Conservation (phyloP, 2,329 filamentous ascomycete species). For the Colletotrichum abscissum region DNA sequence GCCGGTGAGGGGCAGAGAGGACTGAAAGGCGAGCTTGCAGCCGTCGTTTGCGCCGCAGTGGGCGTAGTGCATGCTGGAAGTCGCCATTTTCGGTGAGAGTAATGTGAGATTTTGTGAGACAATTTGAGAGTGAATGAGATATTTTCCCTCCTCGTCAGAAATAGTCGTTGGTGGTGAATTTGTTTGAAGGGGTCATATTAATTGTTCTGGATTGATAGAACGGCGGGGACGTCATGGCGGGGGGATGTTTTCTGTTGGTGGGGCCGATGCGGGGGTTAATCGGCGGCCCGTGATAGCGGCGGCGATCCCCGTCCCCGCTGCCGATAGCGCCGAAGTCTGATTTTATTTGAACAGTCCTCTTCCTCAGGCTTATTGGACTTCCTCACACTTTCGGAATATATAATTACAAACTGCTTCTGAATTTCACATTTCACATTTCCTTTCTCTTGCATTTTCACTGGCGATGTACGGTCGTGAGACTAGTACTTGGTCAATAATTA, state of each 20-base stretch:
- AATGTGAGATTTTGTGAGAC: background rate
- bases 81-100: background rate
- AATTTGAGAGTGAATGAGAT: background rate
- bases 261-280: constrained; percentile 10
- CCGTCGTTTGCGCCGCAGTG: constrained; percentile 45
- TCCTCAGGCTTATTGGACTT: background rate
- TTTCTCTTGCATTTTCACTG: too few relatives aligned
- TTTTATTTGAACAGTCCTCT: background rate
- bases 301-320: constrained; percentile 9
- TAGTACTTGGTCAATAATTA: background rate
- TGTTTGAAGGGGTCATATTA: background rate
- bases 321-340: background rate
- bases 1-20: constrained; percentile 44
- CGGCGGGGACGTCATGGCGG: constrained; percentile 22
- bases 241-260: constrained; percentile 9
- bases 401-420: too few relatives aligned
- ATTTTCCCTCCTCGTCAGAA: background rate
- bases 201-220: constrained; percentile 2
- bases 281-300: constrained; percentile 18
- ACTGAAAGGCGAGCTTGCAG: constrained; percentile 48
- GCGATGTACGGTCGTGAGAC: too few relatives aligned
- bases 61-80: constrained; percentile 44
- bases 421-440: too few relatives aligned
- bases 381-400: too few relatives aligned
- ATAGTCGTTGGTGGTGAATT: background rate